phyloP scores from a whole-genome alignment of 768 basidiomycete species.

The Russula griseocarnosa region DNA sequence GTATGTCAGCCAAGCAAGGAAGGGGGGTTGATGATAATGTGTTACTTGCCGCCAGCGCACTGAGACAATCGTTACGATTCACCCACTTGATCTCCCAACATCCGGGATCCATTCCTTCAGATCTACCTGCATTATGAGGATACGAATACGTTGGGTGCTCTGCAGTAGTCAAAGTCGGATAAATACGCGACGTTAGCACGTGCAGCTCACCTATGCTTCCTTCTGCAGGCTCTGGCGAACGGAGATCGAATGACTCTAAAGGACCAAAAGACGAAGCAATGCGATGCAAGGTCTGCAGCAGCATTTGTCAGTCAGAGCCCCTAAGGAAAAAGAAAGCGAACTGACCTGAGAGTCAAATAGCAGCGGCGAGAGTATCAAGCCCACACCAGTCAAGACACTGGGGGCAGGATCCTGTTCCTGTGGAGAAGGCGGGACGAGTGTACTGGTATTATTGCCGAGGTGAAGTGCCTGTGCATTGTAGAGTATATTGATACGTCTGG shows the following conservation, averaged over 20 bases:
- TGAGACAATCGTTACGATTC: constrained; percentile 70
- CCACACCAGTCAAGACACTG: constrained; percentile 32
- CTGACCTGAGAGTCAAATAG: constrained; percentile 56
- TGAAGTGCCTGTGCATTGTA: constrained; percentile 18
- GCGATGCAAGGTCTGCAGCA: constrained; percentile 45
- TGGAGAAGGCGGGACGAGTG: neutral
- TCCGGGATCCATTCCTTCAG: constrained; percentile 49
- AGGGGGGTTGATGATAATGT: neutral
- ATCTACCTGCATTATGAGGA: constrained; percentile 58
- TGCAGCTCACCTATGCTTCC: constrained; percentile 21
- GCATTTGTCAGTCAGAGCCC: constrained; percentile 2
- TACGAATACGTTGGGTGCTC: constrained; percentile 7
- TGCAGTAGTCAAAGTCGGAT: neutral
- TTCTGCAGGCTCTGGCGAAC: constrained; percentile 22
- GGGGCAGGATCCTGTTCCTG: constrained; percentile 24
- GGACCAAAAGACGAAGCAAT: constrained; percentile 60
- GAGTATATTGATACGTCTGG: constrained; percentile 28
- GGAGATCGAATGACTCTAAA: constrained; percentile 52
- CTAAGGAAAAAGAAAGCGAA: constrained; percentile 12
- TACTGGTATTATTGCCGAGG: neutral
- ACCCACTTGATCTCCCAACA: constrained; percentile 81
- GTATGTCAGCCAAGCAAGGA: neutral
- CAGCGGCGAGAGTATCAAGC: constrained; percentile 54
- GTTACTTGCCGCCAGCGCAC: constrained; percentile 60
- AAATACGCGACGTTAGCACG: neutral